Conservation (phyloP, 495 filamentous ascomycete genomes). For the Entonaema liquescens region DNA sequence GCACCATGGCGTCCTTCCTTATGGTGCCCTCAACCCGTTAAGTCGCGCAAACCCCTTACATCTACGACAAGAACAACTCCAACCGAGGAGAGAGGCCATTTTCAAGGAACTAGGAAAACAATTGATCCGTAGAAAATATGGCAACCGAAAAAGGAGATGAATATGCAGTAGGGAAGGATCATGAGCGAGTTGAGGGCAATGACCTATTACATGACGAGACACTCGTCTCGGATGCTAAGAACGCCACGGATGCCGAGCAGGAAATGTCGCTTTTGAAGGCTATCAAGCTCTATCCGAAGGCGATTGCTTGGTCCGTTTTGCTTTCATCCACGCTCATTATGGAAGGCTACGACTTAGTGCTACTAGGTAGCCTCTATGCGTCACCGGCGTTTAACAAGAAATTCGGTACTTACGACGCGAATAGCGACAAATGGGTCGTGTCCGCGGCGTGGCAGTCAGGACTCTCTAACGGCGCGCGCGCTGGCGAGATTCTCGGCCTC, state of each 20-base stretch:
- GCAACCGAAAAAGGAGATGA: slow-evolving; percentile 15
- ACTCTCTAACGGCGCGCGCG: slow-evolving; percentile 48
- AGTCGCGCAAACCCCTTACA: not conserved
- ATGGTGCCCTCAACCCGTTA: not conserved
- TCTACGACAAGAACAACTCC: not conserved
- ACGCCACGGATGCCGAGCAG: slow-evolving; percentile 49
- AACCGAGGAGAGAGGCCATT: not conserved
- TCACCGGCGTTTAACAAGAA: slow-evolving; percentile 47
- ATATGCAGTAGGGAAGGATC: slow-evolving; percentile 6
- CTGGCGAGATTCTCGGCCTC: slow-evolving; percentile 51
- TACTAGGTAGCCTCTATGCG: slow-evolving; percentile 48
- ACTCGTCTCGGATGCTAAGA: slow-evolving; percentile 43
- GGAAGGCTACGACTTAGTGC: slow-evolving; percentile 64
- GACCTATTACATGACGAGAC: slow-evolving; percentile 20
- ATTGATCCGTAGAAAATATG: slow-evolving; percentile 17
- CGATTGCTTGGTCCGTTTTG: slow-evolving; percentile 59
- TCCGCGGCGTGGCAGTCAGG: slow-evolving; percentile 51
- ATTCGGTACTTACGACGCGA: slow-evolving; percentile 41
- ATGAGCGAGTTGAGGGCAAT: slow-evolving; percentile 11
- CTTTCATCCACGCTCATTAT: slow-evolving; percentile 63
- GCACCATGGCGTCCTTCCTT: slow-evolving; percentile 3
- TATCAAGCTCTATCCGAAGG: slow-evolving; percentile 56
- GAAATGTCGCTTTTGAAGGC: slow-evolving; percentile 51
- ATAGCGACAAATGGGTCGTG: slow-evolving; percentile 41
- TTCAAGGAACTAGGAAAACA: not conserved